Base-by-base conservation (phyloP, 1,284 basidiomycete species). In the Marasmius oreades region DNA sequence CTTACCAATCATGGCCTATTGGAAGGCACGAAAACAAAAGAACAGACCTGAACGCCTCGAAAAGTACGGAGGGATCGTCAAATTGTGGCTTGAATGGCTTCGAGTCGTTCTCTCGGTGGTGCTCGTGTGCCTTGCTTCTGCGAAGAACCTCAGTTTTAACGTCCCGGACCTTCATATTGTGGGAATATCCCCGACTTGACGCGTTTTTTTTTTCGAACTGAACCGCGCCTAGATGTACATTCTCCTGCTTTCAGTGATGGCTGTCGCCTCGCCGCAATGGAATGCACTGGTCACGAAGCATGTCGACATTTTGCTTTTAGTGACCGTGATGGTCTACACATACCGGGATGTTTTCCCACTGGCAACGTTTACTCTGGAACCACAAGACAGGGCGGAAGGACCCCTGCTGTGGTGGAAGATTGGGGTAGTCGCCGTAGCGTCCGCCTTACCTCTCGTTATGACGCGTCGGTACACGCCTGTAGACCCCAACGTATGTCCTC, bases 261-360 rank as follows among this genome's bases (percentile, higher is more conserved):
- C 14, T 5, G 37, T 20, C 18, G 37, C 14, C 18, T 20, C 37
- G 18, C 37, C 37, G 37, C 5, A 39, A 39, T 39, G 37, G 37
- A 39, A 16, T 12, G 37, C 4, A 12, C 4, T 39, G 37, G 37
- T 39, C 5, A 39, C 37, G 37, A 5, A 16, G 4, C 54, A 64
- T 46, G 43, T 64, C 24, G 59, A 61, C 23, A 22, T 53, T 1
- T 48, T 66, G 16, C 55, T 65, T 1, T 11, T 62, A 1, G 28
- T 23, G 5, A 57, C 55, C 1, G 52, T 63, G 11, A 10, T 28
- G 10, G 64, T 77, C 10, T 85, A 78, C 63, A 68, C 70, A 12
- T 82, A 82, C 64, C 75, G 82, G 20, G 82, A 86, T 62, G 56
- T 85, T 34, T 80, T 73, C 68, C 83, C 84, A 1, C 64, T 82